phyloP scores from a whole-genome alignment of 169 alveolate genomes.

The Plasmodium knowlesi region DNA sequence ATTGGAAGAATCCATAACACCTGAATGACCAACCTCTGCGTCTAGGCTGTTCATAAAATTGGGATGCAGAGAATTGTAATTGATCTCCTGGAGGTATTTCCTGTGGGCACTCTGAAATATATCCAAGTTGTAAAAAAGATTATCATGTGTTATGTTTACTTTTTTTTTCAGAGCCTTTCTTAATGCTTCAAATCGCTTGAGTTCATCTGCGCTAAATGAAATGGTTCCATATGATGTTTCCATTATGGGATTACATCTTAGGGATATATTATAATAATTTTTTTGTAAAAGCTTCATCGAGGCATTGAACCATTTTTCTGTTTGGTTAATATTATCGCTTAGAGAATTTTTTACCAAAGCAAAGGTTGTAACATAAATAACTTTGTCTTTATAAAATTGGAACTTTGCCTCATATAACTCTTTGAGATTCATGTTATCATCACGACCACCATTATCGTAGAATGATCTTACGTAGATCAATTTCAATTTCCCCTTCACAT shows the following conservation, averaged over 20 bases:
- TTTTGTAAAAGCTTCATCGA: constrained; percentile 46
- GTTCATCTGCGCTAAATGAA: constrained; percentile 31
- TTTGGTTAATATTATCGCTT: constrained; percentile 17
- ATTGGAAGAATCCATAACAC: neutral
- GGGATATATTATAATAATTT: constrained; percentile 42
- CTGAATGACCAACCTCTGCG: neutral
- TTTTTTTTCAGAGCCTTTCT: constrained; percentile 18
- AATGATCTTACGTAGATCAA: constrained; percentile 39
- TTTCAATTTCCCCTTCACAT: constrained; percentile 53
- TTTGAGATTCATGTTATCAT: constrained; percentile 4
- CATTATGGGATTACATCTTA: constrained; percentile 9
- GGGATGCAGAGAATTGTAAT: constrained; percentile 20
- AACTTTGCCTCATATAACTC: constrained; percentile 70
- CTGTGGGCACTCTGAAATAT: constrained; percentile 46
- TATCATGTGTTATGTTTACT: constrained; percentile 52
- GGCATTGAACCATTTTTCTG: constrained; percentile 38
- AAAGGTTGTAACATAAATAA: constrained; percentile 59
- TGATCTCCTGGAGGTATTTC: constrained; percentile 41
- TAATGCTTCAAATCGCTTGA: constrained; percentile 21
- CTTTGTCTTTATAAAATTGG: constrained; percentile 32
- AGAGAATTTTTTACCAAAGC: constrained; percentile 46
- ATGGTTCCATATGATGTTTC: constrained; percentile 14
- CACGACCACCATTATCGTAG: constrained; percentile 20
- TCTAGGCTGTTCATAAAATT: neutral
- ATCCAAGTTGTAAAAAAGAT: constrained; percentile 28